Evolutionary conservation across 2,329 filamentous ascomycete genomes (phyloP).

Genomic region (Fusarium illudens): DNA sequence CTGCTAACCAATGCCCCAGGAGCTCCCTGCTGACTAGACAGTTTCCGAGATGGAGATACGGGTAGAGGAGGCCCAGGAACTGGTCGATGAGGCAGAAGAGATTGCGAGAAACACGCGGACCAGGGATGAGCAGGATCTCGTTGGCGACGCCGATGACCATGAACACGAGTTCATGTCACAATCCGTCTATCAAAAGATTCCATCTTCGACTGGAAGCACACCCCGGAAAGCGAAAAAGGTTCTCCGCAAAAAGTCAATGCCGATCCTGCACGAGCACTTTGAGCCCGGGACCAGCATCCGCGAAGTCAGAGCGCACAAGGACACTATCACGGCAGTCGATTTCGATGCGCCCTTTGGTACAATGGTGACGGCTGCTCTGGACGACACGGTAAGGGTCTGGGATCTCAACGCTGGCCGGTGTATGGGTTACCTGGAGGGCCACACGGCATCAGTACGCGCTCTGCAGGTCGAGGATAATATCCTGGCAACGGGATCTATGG

Average conservation of each 20-base stretch:
- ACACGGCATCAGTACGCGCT: slow-evolving; percentile 91
- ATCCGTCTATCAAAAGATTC: slow-evolving; percentile 94
- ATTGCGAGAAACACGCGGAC: slow-evolving; percentile 61
- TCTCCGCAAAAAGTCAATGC: slow-evolving; percentile 83
- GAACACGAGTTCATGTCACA: slow-evolving; percentile 87
- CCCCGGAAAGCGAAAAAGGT: slow-evolving; percentile 61
- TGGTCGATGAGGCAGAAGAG: slow-evolving; percentile 66
- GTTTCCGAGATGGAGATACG: slow-evolving; percentile 70
- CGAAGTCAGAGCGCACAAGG: slow-evolving; percentile 87
- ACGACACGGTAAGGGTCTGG: slow-evolving; percentile 96
- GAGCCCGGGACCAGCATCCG: slow-evolving; percentile 88
- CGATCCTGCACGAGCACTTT: slow-evolving; percentile 94
- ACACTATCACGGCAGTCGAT: slow-evolving; percentile 88
- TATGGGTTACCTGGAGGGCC: slow-evolving; percentile 90
- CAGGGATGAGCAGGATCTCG: slow-evolving; percentile 63
- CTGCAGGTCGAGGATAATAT: slow-evolving; percentile 96
- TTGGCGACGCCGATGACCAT: slow-evolving; percentile 60
- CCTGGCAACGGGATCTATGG: slow-evolving; percentile 91
- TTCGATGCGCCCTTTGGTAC: slow-evolving; percentile 98
- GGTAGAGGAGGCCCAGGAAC: slow-evolving; percentile 68
- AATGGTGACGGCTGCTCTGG: slow-evolving; percentile 88
- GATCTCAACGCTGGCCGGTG: slow-evolving; percentile 93
- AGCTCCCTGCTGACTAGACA: slow-evolving; percentile 50
- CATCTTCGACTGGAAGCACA: slow-evolving; percentile 60
- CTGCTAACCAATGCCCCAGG: background rate